phyloP scores from a whole-genome alignment of 2,329 filamentous ascomycete genomes.

The Fusarium piperis region DNA sequence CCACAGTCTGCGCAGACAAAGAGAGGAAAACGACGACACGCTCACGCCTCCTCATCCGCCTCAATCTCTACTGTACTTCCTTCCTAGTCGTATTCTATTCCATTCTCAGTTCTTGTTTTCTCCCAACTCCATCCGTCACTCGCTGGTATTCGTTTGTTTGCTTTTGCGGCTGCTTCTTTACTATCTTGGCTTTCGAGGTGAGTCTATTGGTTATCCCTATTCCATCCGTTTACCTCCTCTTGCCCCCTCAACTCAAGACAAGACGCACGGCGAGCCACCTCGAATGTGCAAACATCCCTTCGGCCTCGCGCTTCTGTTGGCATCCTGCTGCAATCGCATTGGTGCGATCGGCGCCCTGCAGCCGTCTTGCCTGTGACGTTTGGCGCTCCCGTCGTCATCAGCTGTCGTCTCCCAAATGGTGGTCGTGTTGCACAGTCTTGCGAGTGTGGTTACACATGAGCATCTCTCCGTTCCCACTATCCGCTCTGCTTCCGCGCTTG shows the following conservation, averaged over 20 bases:
- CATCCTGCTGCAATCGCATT: slow-evolving; percentile 24
- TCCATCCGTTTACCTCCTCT: slow-evolving; percentile 12
- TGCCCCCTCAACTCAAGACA: neutral
- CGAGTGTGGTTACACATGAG: slow-evolving; percentile 40
- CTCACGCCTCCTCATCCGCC: slow-evolving; percentile 14
- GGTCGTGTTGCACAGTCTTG: slow-evolving; percentile 29
- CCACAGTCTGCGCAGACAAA: slow-evolving; percentile 8
- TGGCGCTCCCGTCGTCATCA: slow-evolving; percentile 30
- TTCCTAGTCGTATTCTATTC: neutral
- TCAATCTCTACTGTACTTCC: slow-evolving; percentile 5
- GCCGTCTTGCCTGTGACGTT: slow-evolving; percentile 23
- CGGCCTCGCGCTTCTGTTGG: slow-evolving; percentile 15
- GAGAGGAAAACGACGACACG: slow-evolving; percentile 32
- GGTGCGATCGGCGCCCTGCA: slow-evolving; percentile 26
- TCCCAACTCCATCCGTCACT: slow-evolving; percentile 19
- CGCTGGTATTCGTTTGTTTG: slow-evolving; percentile 24
- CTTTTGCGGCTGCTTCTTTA: slow-evolving; percentile 32
- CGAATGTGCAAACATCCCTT: slow-evolving; percentile 10
- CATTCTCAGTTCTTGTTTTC: slow-evolving; percentile 1
- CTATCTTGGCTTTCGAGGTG: slow-evolving; percentile 24
- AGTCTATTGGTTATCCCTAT: slow-evolving; percentile 32
- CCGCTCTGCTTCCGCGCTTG: slow-evolving; percentile 29
- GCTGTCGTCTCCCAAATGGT: slow-evolving; percentile 29
- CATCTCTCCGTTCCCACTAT: slow-evolving; percentile 34
- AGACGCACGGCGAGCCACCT: neutral